These are phyloP conservation scores for Globisporangium nagaii DNA, from an alignment of 352 stramenopile genomes.

Conservation along the genomic window DNA sequence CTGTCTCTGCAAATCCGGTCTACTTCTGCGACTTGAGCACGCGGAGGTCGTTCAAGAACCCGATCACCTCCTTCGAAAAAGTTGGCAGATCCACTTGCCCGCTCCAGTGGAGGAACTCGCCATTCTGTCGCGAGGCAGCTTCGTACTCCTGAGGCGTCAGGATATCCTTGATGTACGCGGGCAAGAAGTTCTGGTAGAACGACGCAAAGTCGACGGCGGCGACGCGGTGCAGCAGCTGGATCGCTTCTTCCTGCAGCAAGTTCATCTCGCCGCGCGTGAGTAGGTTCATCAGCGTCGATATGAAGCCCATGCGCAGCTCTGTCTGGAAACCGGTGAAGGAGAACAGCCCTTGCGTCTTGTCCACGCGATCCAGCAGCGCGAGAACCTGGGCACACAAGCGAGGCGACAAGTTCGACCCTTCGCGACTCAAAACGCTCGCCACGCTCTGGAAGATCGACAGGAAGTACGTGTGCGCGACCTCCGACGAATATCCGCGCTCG, in stretches of 20 bases:
- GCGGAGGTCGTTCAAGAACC: constrained; percentile 74
- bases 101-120: constrained; percentile 65
- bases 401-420: constrained; percentile 47
- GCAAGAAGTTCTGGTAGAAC: constrained; percentile 71
- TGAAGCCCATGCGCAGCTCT: constrained; percentile 69
- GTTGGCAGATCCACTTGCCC: constrained; percentile 71
- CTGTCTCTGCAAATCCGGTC: too few relatives aligned
- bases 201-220: constrained; percentile 66
- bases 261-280: constrained; percentile 77
- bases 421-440: constrained; percentile 49
- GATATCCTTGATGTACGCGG: constrained; percentile 58
- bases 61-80: constrained; percentile 62
- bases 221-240: constrained; percentile 62
- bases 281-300: constrained; percentile 76
- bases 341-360: constrained; percentile 63
- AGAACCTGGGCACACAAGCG: constrained; percentile 74
- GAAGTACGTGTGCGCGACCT: constrained; percentile 70
- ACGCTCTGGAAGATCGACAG: constrained; percentile 74
- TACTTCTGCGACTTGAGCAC: constrained; percentile 67
- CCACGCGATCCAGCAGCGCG: constrained; percentile 51
- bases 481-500: constrained; percentile 52
- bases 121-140: constrained; percentile 39
- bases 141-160: constrained; percentile 47
- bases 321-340: constrained; percentile 66
- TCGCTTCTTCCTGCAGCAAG: constrained; percentile 70